Evolutionary conservation across 148 eudicot genomes (phyloP).

Genomic region (Diospyros kaki): DNA sequence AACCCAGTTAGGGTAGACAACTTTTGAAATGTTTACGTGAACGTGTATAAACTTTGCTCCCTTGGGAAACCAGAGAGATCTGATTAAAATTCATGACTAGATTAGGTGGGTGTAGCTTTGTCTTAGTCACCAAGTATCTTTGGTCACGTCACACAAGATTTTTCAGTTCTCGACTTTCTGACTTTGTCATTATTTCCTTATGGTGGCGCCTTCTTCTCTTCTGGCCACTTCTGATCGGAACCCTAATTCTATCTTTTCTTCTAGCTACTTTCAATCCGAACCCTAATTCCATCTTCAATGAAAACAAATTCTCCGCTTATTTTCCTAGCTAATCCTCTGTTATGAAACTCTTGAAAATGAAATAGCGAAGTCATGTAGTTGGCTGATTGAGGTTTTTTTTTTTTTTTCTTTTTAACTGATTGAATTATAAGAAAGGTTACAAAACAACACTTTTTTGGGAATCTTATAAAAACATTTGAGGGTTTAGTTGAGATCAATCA

Average conservation of each 20-base stretch:
- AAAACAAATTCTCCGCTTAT: background rate
- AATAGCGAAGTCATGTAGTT: background rate
- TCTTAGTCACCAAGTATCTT: slow-evolving; percentile 29
- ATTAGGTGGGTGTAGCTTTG: slow-evolving; percentile 4
- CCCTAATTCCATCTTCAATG: slow-evolving; percentile 11
- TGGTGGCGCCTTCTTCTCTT: background rate
- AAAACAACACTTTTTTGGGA: background rate
- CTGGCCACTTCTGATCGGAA: background rate
- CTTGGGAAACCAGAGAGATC: background rate
- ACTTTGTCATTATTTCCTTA: slow-evolving; percentile 1
- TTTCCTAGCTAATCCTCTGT: background rate
- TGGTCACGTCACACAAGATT: slow-evolving; percentile 33
- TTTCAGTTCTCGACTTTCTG: slow-evolving; percentile 32
- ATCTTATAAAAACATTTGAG: no score
- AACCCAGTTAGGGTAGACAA: background rate
- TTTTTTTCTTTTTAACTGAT: no score
- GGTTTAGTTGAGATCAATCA: no score
- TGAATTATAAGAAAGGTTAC: no score
- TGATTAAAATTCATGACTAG: slow-evolving; percentile 8
- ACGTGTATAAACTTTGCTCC: background rate
- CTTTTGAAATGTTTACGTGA: no score
- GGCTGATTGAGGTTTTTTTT: no score
- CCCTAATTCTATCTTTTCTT: no score
- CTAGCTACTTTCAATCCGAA: background rate
- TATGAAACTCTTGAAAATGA: background rate